Base-by-base conservation (phyloP, 495 filamentous ascomycete species). In the Aspergillus saccharolyticus region DNA sequence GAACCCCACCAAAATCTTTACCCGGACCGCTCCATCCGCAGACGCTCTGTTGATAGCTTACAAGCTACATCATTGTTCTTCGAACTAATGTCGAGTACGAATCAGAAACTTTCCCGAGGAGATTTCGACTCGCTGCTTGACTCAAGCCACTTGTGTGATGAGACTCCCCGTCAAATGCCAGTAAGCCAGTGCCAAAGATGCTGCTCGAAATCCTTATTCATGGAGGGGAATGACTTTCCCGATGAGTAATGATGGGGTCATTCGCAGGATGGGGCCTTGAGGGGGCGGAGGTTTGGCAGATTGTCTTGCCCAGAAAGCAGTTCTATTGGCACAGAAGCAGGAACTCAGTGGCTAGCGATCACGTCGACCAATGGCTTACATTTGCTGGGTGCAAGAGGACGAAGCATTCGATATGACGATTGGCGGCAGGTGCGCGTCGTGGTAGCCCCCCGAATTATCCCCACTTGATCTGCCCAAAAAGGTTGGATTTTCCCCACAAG, bases 401-500 rank as follows among this genome's bases (percentile, higher is more conserved):
- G 33, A 39, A 10, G 22, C 22, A 50, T 17, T 16, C 47, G n/a
- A 50, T 19, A 50, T 50, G 47, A 50, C 22, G 47, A 50, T 50
- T 24, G 24, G 24, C 47, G 47, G 22, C 16, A 16, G 22, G 47
- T 28, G 47, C 47, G 47, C 22, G 47, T 24, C 28, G 22, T n/a
- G 28, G 28, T 50, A 50, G 47, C 17, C 47, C 47, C 47, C 47
- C 22, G 30, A 22, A 7, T 16, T 24, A 30, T 18, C 33, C 25
- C 47, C 47, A 50, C 47, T 50, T 10, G 47, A 50, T 50, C 47
- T 50, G 22, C 47, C 28, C 47, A 28, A 50, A 50, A 50, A 15
- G 6, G 12, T 28, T 50, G 47, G 47, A n/a, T 50, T 24, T 30
- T 50, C 47, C 47, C 47, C 47, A 50, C 47, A 50, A 28, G 47